Evolutionary conservation across 768 basidiomycete species (phyloP), one percentile per base, ranked within the genome.

Genomic region (Podaxis rugospora): DNA sequence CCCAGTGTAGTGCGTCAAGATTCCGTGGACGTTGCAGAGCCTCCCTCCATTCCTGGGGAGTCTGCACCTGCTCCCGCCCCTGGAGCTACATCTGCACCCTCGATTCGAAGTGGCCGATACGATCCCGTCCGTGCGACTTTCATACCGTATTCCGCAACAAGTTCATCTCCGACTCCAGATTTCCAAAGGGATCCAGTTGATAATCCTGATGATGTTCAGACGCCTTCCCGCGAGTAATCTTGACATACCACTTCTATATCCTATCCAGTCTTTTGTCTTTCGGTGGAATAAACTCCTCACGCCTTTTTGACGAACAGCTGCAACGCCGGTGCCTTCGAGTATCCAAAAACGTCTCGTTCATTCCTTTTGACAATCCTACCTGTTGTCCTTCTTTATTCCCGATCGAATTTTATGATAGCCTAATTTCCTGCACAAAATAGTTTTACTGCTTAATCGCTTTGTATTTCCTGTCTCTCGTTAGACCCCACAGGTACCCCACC

Each of bases 81-180:
- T 37, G 55, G 52, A 69, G 61, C 60, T 32, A 65, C 68, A 61
- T 59, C 68, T 57, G 62, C 65, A 50, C 68, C 69, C 13, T 65
- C 71, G 25, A 66, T 70, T 62, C 76, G 80, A 39, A 64, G 72
- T 54, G 77, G 81, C 58, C 78, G 82, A 54, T 83, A 83, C 64
- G 82, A 83, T 66, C 81, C 82, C 36, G 76, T 83, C 51, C 81
- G 82, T 64, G 76, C 77, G 58, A 75, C 71, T 7, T 76, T 78
- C 60, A 65, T 79, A n/a, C 74, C 76, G 6, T 73, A 63, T 57
- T 63, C 36, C 10, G 50, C 44, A 32, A 36, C 55, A n/a, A 21
- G 32, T 49, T 46, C 60, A 25, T 54, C 65, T 51, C 50, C 61
- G 50, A 51, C 55, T 42, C 55, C 55, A 40, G n/a, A 14, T 32